Conservation (phyloP, 768 basidiomycete species). For the Suillus variegatus region DNA sequence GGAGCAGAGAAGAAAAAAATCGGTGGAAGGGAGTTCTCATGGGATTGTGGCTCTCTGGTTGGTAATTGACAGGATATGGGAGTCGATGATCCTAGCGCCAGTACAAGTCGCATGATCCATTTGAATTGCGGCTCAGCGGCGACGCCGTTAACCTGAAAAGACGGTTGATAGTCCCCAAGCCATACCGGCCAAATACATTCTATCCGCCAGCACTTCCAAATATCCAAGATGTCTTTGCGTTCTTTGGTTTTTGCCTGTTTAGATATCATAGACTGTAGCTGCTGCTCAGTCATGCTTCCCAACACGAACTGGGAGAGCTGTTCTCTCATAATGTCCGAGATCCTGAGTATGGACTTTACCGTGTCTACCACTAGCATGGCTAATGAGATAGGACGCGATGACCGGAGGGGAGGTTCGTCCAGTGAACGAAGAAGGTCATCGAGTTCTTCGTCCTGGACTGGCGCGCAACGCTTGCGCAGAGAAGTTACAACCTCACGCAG, state of each 20-base stretch:
- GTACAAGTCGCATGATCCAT: conserved; percentile 53
- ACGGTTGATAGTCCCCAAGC: conserved; percentile 16
- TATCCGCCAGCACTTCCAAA: conserved; percentile 44
- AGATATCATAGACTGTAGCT: conserved; percentile 49
- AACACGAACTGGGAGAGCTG: conserved; percentile 68
- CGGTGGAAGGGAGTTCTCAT: conserved; percentile 57
- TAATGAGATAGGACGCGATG: conserved; percentile 32
- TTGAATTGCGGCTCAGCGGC: conserved; percentile 20
- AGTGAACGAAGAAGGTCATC: conserved; percentile 43
- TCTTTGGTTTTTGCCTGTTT: conserved; percentile 58
- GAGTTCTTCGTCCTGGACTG: conserved; percentile 57
- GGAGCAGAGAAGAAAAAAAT: conserved; percentile 63
- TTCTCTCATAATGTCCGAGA: conserved; percentile 65
- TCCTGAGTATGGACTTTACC: conserved; percentile 46
- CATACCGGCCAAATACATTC: conserved; percentile 25
- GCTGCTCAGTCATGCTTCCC: conserved; percentile 64
- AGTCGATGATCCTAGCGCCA: conserved; percentile 44
- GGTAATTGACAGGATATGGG: conserved; percentile 39
- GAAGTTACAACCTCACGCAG: conserved; percentile 54
- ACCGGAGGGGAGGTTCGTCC: conserved; percentile 30
- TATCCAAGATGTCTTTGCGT: conserved; percentile 49
- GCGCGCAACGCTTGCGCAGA: conserved; percentile 65
- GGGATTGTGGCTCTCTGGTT: conserved; percentile 8
- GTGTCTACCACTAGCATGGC: conserved; percentile 51
- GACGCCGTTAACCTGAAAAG: conserved; percentile 14